A percentile compares a stretch with the other conserved stretches of the same genome.
Evolutionary conservation across 805 yeast genomes (phyloP).

Genomic region (Pachysolen tannophilus): DNA sequence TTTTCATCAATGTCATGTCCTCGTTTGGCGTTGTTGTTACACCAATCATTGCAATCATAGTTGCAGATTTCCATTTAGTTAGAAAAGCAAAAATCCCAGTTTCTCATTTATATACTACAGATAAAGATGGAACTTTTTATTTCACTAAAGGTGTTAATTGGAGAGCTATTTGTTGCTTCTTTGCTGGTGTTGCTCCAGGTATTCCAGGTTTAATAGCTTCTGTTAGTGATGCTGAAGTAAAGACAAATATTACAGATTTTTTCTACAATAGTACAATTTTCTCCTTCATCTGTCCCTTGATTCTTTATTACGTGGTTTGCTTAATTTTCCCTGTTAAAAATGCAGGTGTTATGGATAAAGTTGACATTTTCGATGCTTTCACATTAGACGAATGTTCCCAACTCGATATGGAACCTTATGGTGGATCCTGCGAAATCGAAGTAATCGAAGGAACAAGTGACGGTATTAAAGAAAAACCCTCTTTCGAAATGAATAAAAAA

Average conservation of each 20-base stretch:
- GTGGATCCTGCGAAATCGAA: no score
- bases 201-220: constrained; percentile 6
- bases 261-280: constrained; percentile 5
- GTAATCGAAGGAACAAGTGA: no score
- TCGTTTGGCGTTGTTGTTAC: constrained; percentile 2
- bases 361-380: constrained; percentile 2
- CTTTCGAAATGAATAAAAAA: no score
- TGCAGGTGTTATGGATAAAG: not conserved
- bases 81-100: constrained; percentile 2
- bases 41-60: constrained; percentile 1
- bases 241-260: not conserved
- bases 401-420: constrained; percentile 17
- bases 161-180: constrained; percentile 5
- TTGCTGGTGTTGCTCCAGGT: constrained; percentile 6
- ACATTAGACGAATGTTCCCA: constrained; percentile 23
- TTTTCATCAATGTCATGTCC: constrained; percentile 25
- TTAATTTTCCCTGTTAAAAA: constrained; percentile 4
- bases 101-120: constrained; percentile 3
- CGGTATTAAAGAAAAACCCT: no score
- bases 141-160: constrained; percentile 6
- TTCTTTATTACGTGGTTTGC: constrained; percentile 3
- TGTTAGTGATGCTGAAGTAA: constrained; percentile 1
- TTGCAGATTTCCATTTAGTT: constrained; percentile 5
- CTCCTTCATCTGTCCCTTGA: constrained; percentile 6
- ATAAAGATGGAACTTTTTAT: constrained; percentile 1